These are phyloP conservation scores for Camillea tinctor DNA, from an alignment of 2,329 filamentous ascomycete species.

Conservation along the genomic window DNA sequence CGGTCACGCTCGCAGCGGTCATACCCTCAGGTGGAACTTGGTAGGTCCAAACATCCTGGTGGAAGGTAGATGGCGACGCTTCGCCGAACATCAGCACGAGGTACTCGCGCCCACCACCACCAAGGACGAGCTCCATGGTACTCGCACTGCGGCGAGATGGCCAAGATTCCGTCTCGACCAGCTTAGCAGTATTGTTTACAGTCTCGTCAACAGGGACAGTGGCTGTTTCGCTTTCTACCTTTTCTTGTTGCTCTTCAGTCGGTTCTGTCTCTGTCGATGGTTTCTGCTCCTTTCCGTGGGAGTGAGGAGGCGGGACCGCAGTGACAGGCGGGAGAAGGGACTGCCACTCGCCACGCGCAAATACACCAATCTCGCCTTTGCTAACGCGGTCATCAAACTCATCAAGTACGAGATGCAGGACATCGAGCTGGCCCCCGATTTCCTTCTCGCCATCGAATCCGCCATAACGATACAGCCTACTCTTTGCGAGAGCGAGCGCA, in stretches of 20 bases:
- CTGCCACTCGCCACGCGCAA: constrained; percentile 54
- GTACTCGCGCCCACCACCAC: constrained; percentile 61
- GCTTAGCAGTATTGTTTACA: constrained; percentile 22
- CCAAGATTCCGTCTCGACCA: constrained; percentile 36
- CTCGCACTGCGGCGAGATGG: constrained; percentile 54
- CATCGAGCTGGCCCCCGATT: constrained; percentile 70
- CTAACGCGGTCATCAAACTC: constrained; percentile 50
- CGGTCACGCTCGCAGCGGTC: constrained; percentile 54
- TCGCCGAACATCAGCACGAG: constrained; percentile 63
- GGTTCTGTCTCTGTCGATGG: background rate
- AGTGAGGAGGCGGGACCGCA: constrained; percentile 28
- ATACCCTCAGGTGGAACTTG: constrained; percentile 56
- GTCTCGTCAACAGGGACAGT: constrained; percentile 1
- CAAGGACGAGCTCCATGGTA: constrained; percentile 53
- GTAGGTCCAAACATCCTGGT: constrained; percentile 63
- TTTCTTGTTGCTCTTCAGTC: constrained; percentile 6
- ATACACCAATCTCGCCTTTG: constrained; percentile 49
- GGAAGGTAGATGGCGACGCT: constrained; percentile 50
- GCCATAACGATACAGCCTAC: constrained; percentile 73
- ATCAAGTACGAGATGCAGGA: constrained; percentile 58
- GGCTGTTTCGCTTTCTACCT: background rate
- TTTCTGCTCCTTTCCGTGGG: background rate
- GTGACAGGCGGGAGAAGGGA: constrained; percentile 42
- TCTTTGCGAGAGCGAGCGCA: constrained; percentile 62
- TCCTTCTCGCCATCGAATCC: constrained; percentile 72